Base-by-base conservation (phyloP, 2,329 filamentous ascomycete species). In the Cladophialophora psammophila region DNA sequence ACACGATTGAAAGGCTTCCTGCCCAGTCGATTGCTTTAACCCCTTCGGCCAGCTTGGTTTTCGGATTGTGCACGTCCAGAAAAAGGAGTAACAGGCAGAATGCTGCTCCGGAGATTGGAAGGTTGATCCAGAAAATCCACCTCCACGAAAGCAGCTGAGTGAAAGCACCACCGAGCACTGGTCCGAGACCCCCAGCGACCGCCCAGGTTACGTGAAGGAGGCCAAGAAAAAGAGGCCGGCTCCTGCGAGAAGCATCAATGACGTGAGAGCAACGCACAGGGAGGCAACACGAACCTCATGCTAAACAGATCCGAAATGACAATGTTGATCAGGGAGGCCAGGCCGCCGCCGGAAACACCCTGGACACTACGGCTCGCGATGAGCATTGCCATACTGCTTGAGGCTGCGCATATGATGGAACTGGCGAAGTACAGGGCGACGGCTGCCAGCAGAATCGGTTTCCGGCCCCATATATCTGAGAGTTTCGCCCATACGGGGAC, bases 401-500 rank as follows among this genome's bases (percentile, higher is more conserved):
- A 80, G 5, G 79, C 72, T 0, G 82, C 85, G 53, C 84, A 85
- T 0, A 87, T 69, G 20, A 86, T 80, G 3, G 80, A 83, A 6
- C 80, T 80, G 1, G 72, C 74, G 2, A 84, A 79, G 71, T 87
- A 88, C 18, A 84, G 74, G 0, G 75, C 77, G 1, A 84, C 79
- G 0, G 84, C 82, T 2, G 75, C 68, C 15, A 91, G 78, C 34
- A 90, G 77, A 55, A 89, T 82, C 10, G 84, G 84, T 71, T 90
- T 91, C 40, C 88, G 81, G 1, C 88, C 88, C 78, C 86, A 90
- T 64, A 91, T 90, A 69, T 90, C 88, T 53, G 85, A 87, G 18
- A 89, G 78, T 72, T 89, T 89, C n/a, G 86, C 86, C 85, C 86
- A 89, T 48, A 85, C 80, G 2, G 85, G 85, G 2, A 84, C 84